A percentile compares a stretch with the other conserved stretches of the same genome.
Evolutionary conservation across 202 grass and related monocot species (phyloP).

Genomic region (Panicum virgatum): DNA sequence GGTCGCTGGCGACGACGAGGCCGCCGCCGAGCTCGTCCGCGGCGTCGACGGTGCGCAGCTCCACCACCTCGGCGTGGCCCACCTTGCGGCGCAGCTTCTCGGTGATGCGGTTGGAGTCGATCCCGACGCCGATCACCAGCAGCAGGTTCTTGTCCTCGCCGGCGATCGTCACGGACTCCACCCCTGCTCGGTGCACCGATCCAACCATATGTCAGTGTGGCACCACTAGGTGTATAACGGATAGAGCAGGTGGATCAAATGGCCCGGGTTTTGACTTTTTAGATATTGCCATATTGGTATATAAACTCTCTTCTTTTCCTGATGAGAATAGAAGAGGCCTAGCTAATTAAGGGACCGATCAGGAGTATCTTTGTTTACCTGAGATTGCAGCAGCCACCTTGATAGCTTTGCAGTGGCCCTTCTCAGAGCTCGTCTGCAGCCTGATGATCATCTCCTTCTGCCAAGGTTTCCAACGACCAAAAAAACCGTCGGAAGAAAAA

Average conservation of each 20-base stretch:
- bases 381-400: conserved; percentile 56
- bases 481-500: background rate
- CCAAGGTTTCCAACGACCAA: conserved; percentile 16
- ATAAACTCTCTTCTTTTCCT: too few relatives aligned
- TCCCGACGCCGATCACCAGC: conserved; percentile 60
- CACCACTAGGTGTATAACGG: too few relatives aligned
- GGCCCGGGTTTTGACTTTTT: too few relatives aligned
- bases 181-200: conserved; percentile 30
- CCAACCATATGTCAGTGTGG: background rate
- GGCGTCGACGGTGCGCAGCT: conserved; percentile 46
- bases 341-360: background rate
- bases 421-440: conserved; percentile 47
- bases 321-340: too few relatives aligned
- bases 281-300: too few relatives aligned
- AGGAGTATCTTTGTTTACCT: conserved; percentile 20
- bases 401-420: conserved; percentile 64
- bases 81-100: conserved; percentile 64
- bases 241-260: too few relatives aligned
- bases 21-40: background rate
- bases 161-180: conserved; percentile 53
- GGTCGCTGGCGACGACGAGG: background rate
- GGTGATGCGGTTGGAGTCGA: conserved; percentile 66
- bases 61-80: conserved; percentile 49
- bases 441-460: conserved; percentile 73
- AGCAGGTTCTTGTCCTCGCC: conserved; percentile 60